These are phyloP conservation scores for Phyllosticta citribraziliensis DNA, from an alignment of 2,329 filamentous ascomycete genomes.

Conservation along the genomic window DNA sequence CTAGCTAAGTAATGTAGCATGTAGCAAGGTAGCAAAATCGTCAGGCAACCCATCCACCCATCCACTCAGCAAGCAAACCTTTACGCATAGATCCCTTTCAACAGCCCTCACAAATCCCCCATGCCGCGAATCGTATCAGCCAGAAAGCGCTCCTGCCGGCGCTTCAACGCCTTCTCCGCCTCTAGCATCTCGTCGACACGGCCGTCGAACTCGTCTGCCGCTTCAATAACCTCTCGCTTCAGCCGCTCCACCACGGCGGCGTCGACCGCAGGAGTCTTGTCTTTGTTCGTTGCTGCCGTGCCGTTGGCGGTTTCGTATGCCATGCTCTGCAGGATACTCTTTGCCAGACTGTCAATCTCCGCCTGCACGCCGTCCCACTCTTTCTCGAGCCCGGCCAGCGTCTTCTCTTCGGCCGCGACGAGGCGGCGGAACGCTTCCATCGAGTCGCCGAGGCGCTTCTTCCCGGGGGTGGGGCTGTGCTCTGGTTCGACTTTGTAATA, in stretches of 20 bases:
- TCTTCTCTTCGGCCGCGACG: constrained; percentile 15
- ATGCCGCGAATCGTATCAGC: constrained; percentile 5
- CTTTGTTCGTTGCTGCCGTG: not conserved
- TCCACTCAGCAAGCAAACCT: too few species aligned
- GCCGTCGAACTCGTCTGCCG: constrained; percentile 13
- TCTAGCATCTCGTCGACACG: constrained; percentile 16
- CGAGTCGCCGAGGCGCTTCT: constrained; percentile 12
- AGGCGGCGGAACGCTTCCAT: constrained; percentile 17
- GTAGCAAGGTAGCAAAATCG: too few species aligned
- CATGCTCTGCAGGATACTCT: not conserved
- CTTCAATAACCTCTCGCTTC: constrained; percentile 11
- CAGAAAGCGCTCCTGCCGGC: constrained; percentile 18
- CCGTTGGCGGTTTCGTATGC: not conserved
- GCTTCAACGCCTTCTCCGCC: constrained; percentile 17
- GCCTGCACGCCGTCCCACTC: constrained; percentile 20
- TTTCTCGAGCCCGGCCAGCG: constrained; percentile 16
- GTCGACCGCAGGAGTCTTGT: constrained; percentile 8
- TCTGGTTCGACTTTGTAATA: too few species aligned
- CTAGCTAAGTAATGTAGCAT: too few species aligned
- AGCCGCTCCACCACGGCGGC: constrained; percentile 14
- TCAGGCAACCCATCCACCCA: too few species aligned
- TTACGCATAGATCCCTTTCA: too few species aligned
- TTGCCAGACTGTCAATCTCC: constrained; percentile 17
- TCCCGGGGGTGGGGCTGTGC: too few species aligned
- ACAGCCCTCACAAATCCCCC: not conserved